A percentile compares a stretch with the other conserved stretches of the same genome.
phyloP scores from a whole-genome alignment of 306 rosid genomes.

The Castanea sativa region DNA sequence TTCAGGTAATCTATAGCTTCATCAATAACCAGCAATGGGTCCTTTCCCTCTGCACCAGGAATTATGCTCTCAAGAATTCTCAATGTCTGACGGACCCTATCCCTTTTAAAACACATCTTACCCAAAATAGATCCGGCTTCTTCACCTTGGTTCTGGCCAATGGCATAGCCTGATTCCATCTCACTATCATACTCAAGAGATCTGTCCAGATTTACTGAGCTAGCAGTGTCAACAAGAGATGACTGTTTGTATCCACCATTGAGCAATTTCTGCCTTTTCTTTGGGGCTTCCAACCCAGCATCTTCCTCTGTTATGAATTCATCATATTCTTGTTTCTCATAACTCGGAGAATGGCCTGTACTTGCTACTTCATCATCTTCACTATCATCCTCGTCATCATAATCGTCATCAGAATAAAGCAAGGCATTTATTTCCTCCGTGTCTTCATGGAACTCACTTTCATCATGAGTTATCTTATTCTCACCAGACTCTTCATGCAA shows the following conservation, averaged over 20 bases:
- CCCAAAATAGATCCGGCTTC: conserved; percentile 22
- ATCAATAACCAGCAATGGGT: conserved; percentile 66
- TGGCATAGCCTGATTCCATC: conserved; percentile 49
- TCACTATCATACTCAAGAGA: conserved; percentile 35
- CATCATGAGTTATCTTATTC: conserved; percentile 39
- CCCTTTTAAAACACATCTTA: conserved; percentile 42
- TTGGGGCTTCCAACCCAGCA: conserved; percentile 45
- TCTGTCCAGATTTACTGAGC: conserved; percentile 37
- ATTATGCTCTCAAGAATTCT: conserved; percentile 61
- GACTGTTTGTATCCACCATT: conserved; percentile 43
- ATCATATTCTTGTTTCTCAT: conserved; percentile 33
- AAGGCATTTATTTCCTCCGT: conserved; percentile 85
- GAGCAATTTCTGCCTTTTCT: conserved; percentile 59
- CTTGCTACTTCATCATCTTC: conserved; percentile 78
- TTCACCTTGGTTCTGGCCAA: conserved; percentile 27
- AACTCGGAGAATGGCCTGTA: conserved; percentile 63
- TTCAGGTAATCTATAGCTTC: conserved; percentile 72
- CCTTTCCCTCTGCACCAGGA: conserved; percentile 82
- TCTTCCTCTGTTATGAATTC: conserved; percentile 42
- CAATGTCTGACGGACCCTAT: conserved; percentile 51
- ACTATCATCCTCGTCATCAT: conserved; percentile 3
- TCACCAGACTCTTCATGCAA: conserved; percentile 31
- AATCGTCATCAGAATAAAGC: conserved; percentile 67
- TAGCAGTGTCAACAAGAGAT: conserved; percentile 34
- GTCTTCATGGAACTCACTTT: conserved; percentile 85